Evolutionary conservation across 2,329 filamentous ascomycete genomes (phyloP).

Genomic region (Metarhizium humberi): DNA sequence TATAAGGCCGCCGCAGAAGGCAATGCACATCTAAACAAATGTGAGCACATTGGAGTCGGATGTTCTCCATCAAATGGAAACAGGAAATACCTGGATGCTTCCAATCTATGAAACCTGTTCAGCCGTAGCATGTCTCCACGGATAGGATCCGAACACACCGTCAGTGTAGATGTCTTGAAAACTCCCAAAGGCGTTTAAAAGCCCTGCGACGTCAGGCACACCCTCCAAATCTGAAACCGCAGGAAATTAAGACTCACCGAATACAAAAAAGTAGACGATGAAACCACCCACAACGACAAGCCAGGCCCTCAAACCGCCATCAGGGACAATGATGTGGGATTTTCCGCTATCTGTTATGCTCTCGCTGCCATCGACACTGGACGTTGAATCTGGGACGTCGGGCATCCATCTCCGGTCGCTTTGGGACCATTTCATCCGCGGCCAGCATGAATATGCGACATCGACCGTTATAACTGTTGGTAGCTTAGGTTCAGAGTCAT

Average conservation of each 20-base stretch:
- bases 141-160: slow-evolving; percentile 6
- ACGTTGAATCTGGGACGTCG: neutral
- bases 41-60: neutral
- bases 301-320: slow-evolving; percentile 21
- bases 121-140: slow-evolving; percentile 20
- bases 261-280: slow-evolving; percentile 17
- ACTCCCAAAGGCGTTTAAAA: slow-evolving; percentile 39
- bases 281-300: slow-evolving; percentile 22
- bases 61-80: neutral
- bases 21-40: slow-evolving; percentile 22
- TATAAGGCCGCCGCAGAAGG: slow-evolving; percentile 28
- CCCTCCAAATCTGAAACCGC: neutral
- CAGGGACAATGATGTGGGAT: slow-evolving; percentile 8
- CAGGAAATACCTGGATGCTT: slow-evolving; percentile 15
- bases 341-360: neutral
- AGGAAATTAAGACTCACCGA: slow-evolving; percentile 13
- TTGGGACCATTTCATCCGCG: neutral
- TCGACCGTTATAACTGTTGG: too few relatives aligned
- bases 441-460: neutral
- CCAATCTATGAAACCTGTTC: slow-evolving; percentile 33
- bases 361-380: neutral
- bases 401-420: neutral
- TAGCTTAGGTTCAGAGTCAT: neutral
- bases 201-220: slow-evolving; percentile 8
- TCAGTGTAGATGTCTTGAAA: slow-evolving; percentile 42